Evolutionary conservation across 768 basidiomycete genomes (phyloP), one percentile per base, ranked within the genome.

Genomic region (Tricholoma furcatifolium): DNA sequence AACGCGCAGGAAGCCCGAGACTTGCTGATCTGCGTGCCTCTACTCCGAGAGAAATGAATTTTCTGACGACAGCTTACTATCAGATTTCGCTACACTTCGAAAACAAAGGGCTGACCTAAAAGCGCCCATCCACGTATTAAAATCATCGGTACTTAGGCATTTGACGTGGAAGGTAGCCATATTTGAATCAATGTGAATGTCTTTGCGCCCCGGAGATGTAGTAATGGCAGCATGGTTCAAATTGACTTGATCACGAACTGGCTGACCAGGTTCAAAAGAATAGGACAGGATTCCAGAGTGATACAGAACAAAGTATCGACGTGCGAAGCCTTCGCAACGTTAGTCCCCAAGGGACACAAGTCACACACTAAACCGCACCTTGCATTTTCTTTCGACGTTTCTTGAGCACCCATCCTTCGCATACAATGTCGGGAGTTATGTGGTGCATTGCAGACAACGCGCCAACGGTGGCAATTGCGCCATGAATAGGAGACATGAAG

Each of bases 321-420:
- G 85, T 15, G 91, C 91, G 69, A 90, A 93, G 9, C 91, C 91
- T 92, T 65, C 12, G 55, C 38, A 42, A 30, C 30, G 43, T 45
- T 47, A 43, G 49, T 43, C 34, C 24, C 46, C 44, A 2, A 46
- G 27, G 39, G 27, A 21, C 43, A 44, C 12, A 58, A 9, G 3
- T 36, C 34, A 18, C 9, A 46, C 27, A 50, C 31, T 42, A 40
- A 32, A 36, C 35, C 68, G 45, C 60, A 85, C 91, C 91, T 74
- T 93, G 91, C 87, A 92, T 85, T 73, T 82, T 90, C 77, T 90
- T 91, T 58, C 91, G 75, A 60, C 91, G 76, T 71, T 93, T 93
- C 74, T 93, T 93, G 55, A 93, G 75, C 5, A 92, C 70, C 89
- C 89, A 93, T 71, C 91, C 91, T 60, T 88, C 78, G 46, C 71